These are phyloP conservation scores for Trichoderma virens DNA, from an alignment of 495 filamentous ascomycete species.

Conservation along the genomic window DNA sequence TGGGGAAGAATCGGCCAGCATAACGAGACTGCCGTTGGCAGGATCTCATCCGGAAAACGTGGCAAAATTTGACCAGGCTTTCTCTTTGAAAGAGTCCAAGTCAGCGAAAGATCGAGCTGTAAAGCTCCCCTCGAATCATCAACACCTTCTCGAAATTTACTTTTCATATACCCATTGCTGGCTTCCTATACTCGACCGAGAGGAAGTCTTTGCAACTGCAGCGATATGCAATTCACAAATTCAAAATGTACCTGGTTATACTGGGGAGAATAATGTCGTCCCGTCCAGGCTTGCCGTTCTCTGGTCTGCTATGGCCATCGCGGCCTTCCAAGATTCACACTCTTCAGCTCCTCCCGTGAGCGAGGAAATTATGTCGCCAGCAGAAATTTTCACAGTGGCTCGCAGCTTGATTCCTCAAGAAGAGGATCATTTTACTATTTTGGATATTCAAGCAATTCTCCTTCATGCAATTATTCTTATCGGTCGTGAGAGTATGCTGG, in stretches of 20 bases:
- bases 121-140: constrained; percentile 52
- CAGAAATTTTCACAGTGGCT: constrained; percentile 50
- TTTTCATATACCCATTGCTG: constrained; percentile 66
- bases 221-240: constrained; percentile 34
- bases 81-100: constrained; percentile 3
- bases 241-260: constrained; percentile 11
- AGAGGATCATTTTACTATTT: constrained; percentile 47
- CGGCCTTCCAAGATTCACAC: constrained; percentile 36
- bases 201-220: constrained; percentile 47
- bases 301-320: constrained; percentile 54
- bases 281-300: constrained; percentile 45
- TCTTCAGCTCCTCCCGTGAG: neutral
- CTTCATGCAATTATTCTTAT: constrained; percentile 54
- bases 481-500: constrained; percentile 42
- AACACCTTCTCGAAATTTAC: constrained; percentile 60
- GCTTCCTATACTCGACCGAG: constrained; percentile 66
- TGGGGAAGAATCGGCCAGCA: constrained; percentile 11
- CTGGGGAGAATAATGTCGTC: neutral
- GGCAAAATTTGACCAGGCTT: neutral
- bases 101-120: constrained; percentile 20
- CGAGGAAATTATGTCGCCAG: constrained; percentile 14
- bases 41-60: neutral
- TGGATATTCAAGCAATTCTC: constrained; percentile 58
- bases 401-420: constrained; percentile 52
- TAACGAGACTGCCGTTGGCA: neutral